Evolutionary conservation across 1,284 basidiomycete species (phyloP), one percentile per base, ranked within the genome.

Genomic region (Acaromyces ingoldii): DNA sequence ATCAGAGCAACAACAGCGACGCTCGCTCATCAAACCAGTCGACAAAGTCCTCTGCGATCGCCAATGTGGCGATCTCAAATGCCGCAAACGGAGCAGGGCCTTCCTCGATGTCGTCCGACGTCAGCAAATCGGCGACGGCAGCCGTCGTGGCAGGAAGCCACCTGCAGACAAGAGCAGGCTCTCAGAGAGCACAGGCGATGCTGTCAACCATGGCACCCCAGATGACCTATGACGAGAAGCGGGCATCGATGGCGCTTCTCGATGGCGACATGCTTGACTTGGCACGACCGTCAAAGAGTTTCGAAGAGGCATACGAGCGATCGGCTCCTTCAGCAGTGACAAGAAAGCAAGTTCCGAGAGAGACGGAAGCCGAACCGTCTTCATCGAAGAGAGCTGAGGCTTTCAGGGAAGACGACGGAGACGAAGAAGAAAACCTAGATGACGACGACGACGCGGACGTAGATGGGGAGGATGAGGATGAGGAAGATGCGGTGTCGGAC

Each of bases 121-220:
- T n/a, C n/a, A n/a, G n/a, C n/a, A n/a, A n/a, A n/a, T n/a, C n/a
- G n/a, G n/a, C n/a, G n/a, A n/a, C 51, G 13, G 54, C 51, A 19
- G 39, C 33, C 15, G 33, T 43, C 15, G 54, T 55, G 17, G 28
- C 38, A 11, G 40, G 25, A 6, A 56, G 38, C 19, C 54, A 55
- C 17, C 34, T 40, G 6, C 13, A 45, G 38, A 57, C 54, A 7
- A 5, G 29, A 17, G 54, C 54, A 29, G 54, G 43, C 7, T 22
- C 52, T n/a, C 17, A 52, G 28, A 36, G 30, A 21, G 54, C 54
- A 17, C 33, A 55, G 37, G 54, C 54, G 6, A 22, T 54, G 13
- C 41, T 57, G 19, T 30, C 46, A 15, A 22, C 34, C 6, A 19
- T 55, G 22, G 40, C 33, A 41, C 38, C 30, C 19, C 25, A 46